Evolutionary conservation across 371 early-diverging fungal genomes (phyloP), one percentile per base, ranked within the genome.

Genomic region (Racocetra persica): DNA sequence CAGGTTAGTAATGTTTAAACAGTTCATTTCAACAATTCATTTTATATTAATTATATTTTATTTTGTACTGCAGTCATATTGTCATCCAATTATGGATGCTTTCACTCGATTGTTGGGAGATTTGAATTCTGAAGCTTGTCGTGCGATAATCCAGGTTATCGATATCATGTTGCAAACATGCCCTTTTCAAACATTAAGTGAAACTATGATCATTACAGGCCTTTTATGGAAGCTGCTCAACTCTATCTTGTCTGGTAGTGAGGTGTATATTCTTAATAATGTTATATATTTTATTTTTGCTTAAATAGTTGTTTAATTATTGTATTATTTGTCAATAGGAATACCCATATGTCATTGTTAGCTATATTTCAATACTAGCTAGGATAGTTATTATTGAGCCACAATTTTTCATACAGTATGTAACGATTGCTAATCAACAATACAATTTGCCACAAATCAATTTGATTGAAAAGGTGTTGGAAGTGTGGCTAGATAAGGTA

Each of bases 401-500:
- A 1, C 82, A 70, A 4, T 86, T 88, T 74, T 85, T 93, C 7
- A 71, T 91, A 16, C 82, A 86, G 14, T 85, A 85, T 18, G 82
- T 90, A 41, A 85, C 85, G 49, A 63, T 85, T 60, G 87, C 87
- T n/a, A 85, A 84, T 45, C 87, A 87, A 66, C 88, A 88, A 79
- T 86, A 85, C 57, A 85, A 88, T 22, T 85, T 86, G 4, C 73
- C 83, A 6, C 77, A 81, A 36, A 71, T 82, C 11, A 82, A 85
- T 38, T 88, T 91, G 66, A 71, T 92, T 36, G 84, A 84, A 11
- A 78, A 82, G 60, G 81, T 92, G 20, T 38, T 92, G 22, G 91
- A 91, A 52, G 76, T 83, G 49, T 93, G 93, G 93, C 84, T 92
- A 81, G 93, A 93, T 52, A 93, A 91, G 89, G 94, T 92, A 86